Evolutionary conservation across 495 filamentous ascomycete species (phyloP).

Genomic region (Neurospora cerealis): DNA sequence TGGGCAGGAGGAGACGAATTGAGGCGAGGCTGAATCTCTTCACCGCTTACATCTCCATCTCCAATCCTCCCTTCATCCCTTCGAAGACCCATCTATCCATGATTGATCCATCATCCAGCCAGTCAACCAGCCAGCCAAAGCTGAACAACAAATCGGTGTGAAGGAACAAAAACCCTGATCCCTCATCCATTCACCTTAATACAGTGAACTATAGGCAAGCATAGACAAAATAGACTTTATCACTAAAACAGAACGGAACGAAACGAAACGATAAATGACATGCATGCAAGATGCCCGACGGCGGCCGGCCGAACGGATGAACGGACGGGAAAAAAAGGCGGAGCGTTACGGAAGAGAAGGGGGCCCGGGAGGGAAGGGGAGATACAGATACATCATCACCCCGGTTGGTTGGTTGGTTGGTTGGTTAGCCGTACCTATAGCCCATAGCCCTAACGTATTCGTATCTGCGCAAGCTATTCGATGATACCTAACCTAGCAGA

Average conservation of each 20-base stretch:
- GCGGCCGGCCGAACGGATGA: not conserved
- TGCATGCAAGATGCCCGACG: not conserved
- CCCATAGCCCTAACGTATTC: not conserved
- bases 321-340: not conserved
- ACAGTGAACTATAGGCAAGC: not conserved
- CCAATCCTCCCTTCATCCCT: not conserved
- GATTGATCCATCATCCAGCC: not conserved
- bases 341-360: not conserved
- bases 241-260: not conserved
- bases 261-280: not conserved
- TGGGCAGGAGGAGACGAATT: not conserved
- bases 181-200: not conserved
- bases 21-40: not conserved
- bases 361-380: too few relatives aligned
- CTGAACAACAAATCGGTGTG: not conserved
- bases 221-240: not conserved
- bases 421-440: not conserved
- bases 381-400: not conserved
- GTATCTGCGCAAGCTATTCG: not conserved
- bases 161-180: not conserved
- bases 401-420: not conserved
- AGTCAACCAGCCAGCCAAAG: not conserved
- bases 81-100: not conserved
- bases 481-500: not conserved
- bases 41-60: not conserved